Conservation (phyloP, 164 flowering plant genomes). For the Vitis vinifera region DNA sequence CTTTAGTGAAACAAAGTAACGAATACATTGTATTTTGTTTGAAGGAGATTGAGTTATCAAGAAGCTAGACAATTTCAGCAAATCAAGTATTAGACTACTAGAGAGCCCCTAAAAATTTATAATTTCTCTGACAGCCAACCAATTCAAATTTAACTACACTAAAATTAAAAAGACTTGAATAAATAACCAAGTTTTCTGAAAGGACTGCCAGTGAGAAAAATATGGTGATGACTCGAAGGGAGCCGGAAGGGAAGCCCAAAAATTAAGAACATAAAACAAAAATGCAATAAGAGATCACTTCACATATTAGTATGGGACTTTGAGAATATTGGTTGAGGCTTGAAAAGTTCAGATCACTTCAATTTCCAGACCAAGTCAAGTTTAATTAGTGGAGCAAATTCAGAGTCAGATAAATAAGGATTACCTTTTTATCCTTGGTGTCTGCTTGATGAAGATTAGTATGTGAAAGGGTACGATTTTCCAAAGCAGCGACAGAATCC, state of each 20-base stretch:
- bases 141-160: neutral
- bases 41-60: neutral
- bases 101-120: neutral
- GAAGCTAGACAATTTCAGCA: slow-evolving; percentile 1
- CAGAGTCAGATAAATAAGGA: neutral
- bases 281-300: too few relatives aligned
- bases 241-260: too few relatives aligned
- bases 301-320: neutral
- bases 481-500: slow-evolving; percentile 40
- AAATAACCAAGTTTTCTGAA: neutral
- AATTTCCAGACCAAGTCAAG: neutral
- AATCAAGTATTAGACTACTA: neutral
- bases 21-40: too few relatives aligned
- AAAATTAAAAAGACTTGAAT: neutral
- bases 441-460: slow-evolving; percentile 14
- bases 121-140: neutral
- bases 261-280: too few relatives aligned
- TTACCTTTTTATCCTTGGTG: slow-evolving; percentile 40
- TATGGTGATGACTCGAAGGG: neutral
- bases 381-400: neutral
- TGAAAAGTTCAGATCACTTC: neutral
- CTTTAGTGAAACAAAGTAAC: too few relatives aligned
- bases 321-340: neutral
- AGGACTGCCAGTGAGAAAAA: neutral
- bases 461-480: slow-evolving; percentile 26